Evolutionary conservation across 176 grass and related monocot species (phyloP), one percentile per base, ranked within the genome.

Genomic region (Saccharum spontaneum): DNA sequence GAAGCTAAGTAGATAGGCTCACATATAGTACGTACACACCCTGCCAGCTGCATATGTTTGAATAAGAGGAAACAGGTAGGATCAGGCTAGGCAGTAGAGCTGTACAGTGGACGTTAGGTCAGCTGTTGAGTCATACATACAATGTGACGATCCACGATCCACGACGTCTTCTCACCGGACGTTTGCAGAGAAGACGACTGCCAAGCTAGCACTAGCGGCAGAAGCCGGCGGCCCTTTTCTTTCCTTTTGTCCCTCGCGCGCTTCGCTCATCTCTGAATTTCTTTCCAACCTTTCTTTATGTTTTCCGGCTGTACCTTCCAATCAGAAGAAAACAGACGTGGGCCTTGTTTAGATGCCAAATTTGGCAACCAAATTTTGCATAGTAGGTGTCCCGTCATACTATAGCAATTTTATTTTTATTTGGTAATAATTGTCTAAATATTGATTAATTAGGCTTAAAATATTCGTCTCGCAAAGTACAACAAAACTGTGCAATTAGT

Each of bases 141-240:
- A 5, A 10, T 49, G 62, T 71, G 57, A 44, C 48, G 75, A n/a
- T n/a, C n/a, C n/a, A 8, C 66, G 18, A 67, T 67, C 26, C 23
- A 16, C 49, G 49, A 52, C 16, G 49, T 52, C 49, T 52, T 18
- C 15, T 52, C 49, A 74, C 24, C 49, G 49, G 36, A 14, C 33
- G 36, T 74, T 68, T 65, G 15, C 80, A 17, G 41, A 23, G 80
- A 73, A 50, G 43, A 79, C 14, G 86, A 84, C 86, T 37, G 54
- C 23, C 67, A 20, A 88, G 75, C 86, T 83, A 88, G 67, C 57
- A 72, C 86, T 83, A 88, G 67, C 57, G 64, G 39, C 22, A 72
- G 1, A 76, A 77, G 36, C 17, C 30, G 1, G 37, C 36, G 44
- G 34, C 10, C 4, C 16, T 52, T 52, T 52, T 17, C 1, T 52